Evolutionary conservation across 2,329 filamentous ascomycete genomes (phyloP).

Genomic region (Lachnellula cervina): DNA sequence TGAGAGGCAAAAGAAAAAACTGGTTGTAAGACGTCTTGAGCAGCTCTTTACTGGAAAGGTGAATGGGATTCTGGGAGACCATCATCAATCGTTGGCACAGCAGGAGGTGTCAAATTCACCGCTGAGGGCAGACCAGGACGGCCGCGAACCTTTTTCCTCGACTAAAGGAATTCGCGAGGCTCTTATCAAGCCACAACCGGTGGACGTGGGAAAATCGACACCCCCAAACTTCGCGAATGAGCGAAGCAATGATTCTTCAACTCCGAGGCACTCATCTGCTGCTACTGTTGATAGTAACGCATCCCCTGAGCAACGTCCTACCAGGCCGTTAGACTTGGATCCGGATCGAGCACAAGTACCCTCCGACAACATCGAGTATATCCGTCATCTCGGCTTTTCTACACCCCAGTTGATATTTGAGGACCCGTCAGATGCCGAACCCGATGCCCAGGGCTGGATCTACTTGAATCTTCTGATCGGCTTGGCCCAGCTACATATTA

Average conservation of each 20-base stretch:
- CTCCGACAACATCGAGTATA: conserved; percentile 73
- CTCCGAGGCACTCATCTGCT: conserved; percentile 2
- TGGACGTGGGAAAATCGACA: conserved; percentile 17
- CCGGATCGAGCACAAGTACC: conserved; percentile 72
- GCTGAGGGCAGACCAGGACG: conserved; percentile 33
- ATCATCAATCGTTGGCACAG: conserved; percentile 27
- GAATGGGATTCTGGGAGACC: conserved; percentile 27
- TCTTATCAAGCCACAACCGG: conserved; percentile 30
- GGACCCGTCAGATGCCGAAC: conserved; percentile 47
- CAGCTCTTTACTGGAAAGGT: conserved; percentile 76
- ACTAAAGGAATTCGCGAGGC: conserved; percentile 38
- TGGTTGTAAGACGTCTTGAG: conserved; percentile 72
- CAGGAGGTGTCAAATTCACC: conserved; percentile 53
- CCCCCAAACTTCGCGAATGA: conserved; percentile 12
- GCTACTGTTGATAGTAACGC: conserved; percentile 16
- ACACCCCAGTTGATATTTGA: conserved; percentile 50
- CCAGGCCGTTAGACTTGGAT: conserved; percentile 70
- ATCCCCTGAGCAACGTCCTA: conserved; percentile 68
- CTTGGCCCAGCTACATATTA: conserved; percentile 78
- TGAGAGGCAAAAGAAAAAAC: conserved; percentile 69
- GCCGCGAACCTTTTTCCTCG: conserved; percentile 15
- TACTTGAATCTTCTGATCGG: conserved; percentile 77
- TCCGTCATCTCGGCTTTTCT: conserved; percentile 65
- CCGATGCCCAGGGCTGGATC: conserved; percentile 71
- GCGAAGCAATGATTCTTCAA: conserved; percentile 26